Base-by-base conservation (phyloP, 805 yeast species). In the Gaillardinia entomophila region DNA sequence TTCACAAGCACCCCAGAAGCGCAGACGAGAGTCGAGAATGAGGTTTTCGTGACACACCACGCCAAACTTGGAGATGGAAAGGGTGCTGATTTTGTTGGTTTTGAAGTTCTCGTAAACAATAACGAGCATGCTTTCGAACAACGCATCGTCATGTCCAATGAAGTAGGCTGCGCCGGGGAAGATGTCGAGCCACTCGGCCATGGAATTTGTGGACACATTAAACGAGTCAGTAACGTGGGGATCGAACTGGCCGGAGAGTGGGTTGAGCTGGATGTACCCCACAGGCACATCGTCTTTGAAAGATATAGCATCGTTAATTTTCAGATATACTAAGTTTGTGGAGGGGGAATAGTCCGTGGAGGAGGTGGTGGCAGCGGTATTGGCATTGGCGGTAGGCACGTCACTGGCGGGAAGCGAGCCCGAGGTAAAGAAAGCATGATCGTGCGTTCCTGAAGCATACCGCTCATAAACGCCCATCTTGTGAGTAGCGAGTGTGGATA, bases 1-100 rank as follows among this genome's bases (percentile, higher is more conserved):
- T 46, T 78, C 74, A 43, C 89, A 74, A 1, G 95, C 92, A 1
- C 83, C 88, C 60, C 73, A 85, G 52, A 77, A 90, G 31, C 82
- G 68, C 2, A 96, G 85, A 28, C 44, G 33, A 10, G 41, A 29
- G 36, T 44, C 47, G 25, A 44, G 24, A 15, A 42, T 34, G 18
- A 46, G 32, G 32, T 41, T 35, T 16, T 46, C 48, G 33, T 43
- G 42, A 18, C 73, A 67, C 3, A 81, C 65, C 24, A 76, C 70
- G 1, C 97, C 97, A 40, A 77, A 78, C 35, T 70, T 72, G 17
- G 83, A 76, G 16, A 83, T 43, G 15, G 82, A 57, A 3, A 77
- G 61, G 3, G 81, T 68, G 34, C 75, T 67, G n/a, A 77, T 57
- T 33, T 66, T 67, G 14, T 59, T 54, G 1, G 77, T 55, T 2